Evolutionary conservation across 2,329 filamentous ascomycete genomes (phyloP), one percentile per base, ranked within the genome.

Genomic region (Clarireedia hainanense): DNA sequence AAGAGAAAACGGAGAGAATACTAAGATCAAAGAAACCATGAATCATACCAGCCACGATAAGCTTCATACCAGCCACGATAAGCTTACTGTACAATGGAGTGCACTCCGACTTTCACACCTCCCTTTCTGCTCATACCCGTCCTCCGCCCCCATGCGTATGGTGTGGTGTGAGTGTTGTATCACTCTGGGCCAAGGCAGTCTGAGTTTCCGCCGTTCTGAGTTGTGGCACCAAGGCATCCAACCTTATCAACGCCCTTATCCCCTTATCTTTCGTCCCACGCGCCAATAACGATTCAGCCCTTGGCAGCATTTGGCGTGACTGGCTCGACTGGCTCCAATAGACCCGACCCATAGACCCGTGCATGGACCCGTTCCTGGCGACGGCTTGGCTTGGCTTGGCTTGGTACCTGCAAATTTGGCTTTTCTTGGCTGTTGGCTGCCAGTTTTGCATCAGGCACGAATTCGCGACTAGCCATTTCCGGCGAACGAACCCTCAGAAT

Each of bases 1-100:
- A 34, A 17, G 5, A 20, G 20, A 20, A 27, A 12, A 30, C 9
- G n/a, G 9, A 27, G 46, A 10, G 1, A 26, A 52, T n/a, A 47
- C 30, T 10, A 34, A 17, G 5, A 36, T 34, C 26, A 47, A 47
- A 7, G 7, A 9, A 5, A 10, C 23, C 46, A 20, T 15, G n/a
- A 40, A 26, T n/a, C 15, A 14, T 12, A 15, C 34, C 51, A 53
- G 40, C 43, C 36, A n/a, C 43, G 23, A 53, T 53, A 53, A 42
- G 51, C 20, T 53, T 40, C 15, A 14, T 12, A 15, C 34, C 51
- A 53, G 40, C 43, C 36, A n/a, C 43, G 23, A 53, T 53, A 53
- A 42, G 51, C 20, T 53, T 40, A 53, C 43, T 30, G 43, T 30
- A 39, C 15, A 47, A n/a, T 53, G 43, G 51, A 53, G 51, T 53